Percentiles rank a stretch among this genome's conserved stretches.
Conservation (phyloP, 2,329 filamentous ascomycete species). For the Pyrenophora teres region DNA sequence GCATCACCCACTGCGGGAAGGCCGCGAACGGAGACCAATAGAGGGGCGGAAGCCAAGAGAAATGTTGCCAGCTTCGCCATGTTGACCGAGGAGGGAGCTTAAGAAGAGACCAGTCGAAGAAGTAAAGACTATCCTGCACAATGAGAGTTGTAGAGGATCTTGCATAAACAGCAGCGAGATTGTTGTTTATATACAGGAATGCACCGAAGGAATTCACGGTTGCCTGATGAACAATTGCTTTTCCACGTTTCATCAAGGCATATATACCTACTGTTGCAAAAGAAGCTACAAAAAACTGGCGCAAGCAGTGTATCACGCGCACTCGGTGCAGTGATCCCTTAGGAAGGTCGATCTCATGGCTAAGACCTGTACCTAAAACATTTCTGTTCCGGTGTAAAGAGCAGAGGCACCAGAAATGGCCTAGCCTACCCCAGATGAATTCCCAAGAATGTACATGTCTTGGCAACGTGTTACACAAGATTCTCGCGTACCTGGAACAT, state of each 20-base stretch:
- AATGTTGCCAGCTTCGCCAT: slow-evolving; percentile 37
- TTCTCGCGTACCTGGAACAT: slow-evolving; percentile 18
- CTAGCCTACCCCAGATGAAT: slow-evolving; percentile 27
- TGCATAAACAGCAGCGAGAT: slow-evolving; percentile 7
- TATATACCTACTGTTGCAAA: slow-evolving; percentile 34
- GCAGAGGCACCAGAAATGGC: slow-evolving; percentile 21
- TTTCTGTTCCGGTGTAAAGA: slow-evolving; percentile 27
- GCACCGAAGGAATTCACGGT: slow-evolving; percentile 35
- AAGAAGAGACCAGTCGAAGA: slow-evolving; percentile 14
- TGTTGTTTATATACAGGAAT: slow-evolving; percentile 32
- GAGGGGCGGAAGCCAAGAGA: slow-evolving; percentile 32
- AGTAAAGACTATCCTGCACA: slow-evolving; percentile 23
- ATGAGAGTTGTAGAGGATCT: slow-evolving; percentile 13
- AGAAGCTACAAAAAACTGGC: slow-evolving; percentile 9
- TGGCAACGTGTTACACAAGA: slow-evolving; percentile 21
- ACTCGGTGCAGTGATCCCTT: slow-evolving; percentile 23
- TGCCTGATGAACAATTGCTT: slow-evolving; percentile 22
- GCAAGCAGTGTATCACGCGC: slow-evolving; percentile 26
- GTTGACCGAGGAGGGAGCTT: not conserved
- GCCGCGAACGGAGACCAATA: slow-evolving; percentile 28
- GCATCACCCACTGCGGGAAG: slow-evolving; percentile 26
- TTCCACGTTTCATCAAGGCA: slow-evolving; percentile 8
- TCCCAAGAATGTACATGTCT: slow-evolving; percentile 34
- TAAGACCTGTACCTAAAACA: slow-evolving; percentile 20
- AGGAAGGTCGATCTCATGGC: slow-evolving; percentile 28